Evolutionary conservation across 371 early-diverging fungal genomes (phyloP).

Genomic region (Chytridium lagenaria): DNA sequence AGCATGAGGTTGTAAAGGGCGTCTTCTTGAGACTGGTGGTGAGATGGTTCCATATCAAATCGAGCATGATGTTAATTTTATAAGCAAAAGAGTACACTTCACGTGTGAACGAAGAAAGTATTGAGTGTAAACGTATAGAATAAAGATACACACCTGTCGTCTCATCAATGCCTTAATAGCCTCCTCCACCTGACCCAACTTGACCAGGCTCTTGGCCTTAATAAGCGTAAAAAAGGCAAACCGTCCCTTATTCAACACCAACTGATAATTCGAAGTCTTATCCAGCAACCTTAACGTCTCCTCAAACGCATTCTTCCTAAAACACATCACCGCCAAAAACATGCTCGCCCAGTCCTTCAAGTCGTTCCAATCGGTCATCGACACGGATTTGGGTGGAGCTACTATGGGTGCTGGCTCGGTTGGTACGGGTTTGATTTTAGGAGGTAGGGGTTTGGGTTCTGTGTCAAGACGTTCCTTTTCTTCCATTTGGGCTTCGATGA

Average conservation of each 20-base stretch:
- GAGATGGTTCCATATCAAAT: too few species aligned
- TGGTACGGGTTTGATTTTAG: neutral
- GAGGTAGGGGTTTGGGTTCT: neutral
- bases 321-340: slow-evolving; percentile 35
- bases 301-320: slow-evolving; percentile 16
- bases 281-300: slow-evolving; percentile 29
- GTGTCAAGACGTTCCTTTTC: neutral
- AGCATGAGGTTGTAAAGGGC: slow-evolving; percentile 20
- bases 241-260: slow-evolving; percentile 28
- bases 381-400: neutral
- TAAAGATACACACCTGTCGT: slow-evolving; percentile 25
- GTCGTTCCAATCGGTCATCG: slow-evolving; percentile 25
- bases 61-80: too few species aligned
- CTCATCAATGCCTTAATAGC: slow-evolving; percentile 26
- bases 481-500: slow-evolving; percentile 21
- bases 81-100: too few species aligned
- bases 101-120: too few species aligned
- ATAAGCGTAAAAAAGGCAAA: slow-evolving; percentile 36
- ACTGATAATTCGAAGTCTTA: slow-evolving; percentile 26
- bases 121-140: too few species aligned
- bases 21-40: slow-evolving; percentile 34
- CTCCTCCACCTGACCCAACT: slow-evolving; percentile 26
- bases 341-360: slow-evolving; percentile 33
- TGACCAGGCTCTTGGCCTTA: slow-evolving; percentile 28
- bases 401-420: neutral